Percentiles rank a stretch among this genome's conserved stretches.
phyloP scores from a whole-genome alignment of 306 rosid species.

The Pterocarpus macrocarpus region DNA sequence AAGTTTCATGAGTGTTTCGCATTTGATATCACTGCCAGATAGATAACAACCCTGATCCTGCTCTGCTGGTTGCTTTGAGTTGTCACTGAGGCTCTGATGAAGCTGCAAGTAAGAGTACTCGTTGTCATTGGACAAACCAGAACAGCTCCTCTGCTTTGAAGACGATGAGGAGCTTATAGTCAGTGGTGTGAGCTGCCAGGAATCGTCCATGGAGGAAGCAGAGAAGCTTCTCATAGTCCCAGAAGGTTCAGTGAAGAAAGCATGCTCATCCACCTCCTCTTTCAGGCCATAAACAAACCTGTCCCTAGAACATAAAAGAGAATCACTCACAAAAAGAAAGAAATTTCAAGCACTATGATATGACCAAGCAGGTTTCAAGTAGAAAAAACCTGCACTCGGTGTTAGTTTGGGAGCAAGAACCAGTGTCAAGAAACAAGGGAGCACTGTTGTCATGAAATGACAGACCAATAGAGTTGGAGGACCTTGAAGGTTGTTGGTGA shows the following conservation, averaged over 20 bases:
- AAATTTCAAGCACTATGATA: background rate
- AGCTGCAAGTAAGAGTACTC: slow-evolving; percentile 80
- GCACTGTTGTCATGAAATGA: slow-evolving; percentile 66
- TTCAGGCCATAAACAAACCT: slow-evolving; percentile 74
- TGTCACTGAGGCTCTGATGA: slow-evolving; percentile 59
- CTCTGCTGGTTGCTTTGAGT: slow-evolving; percentile 49
- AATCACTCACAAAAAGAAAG: background rate
- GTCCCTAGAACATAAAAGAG: slow-evolving; percentile 46
- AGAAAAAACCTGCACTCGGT: background rate
- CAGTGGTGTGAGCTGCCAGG: slow-evolving; percentile 89
- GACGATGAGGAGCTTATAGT: slow-evolving; percentile 83
- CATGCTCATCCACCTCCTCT: slow-evolving; percentile 85
- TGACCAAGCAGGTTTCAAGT: background rate
- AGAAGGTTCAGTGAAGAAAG: slow-evolving; percentile 91
- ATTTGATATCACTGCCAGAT: slow-evolving; percentile 45
- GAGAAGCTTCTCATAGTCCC: slow-evolving; percentile 78
- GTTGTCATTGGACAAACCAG: slow-evolving; percentile 58
- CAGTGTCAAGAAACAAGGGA: slow-evolving; percentile 76
- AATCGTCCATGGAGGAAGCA: slow-evolving; percentile 76
- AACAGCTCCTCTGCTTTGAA: slow-evolving; percentile 70
- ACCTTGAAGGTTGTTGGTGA: slow-evolving; percentile 52
- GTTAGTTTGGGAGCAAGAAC: slow-evolving; percentile 43
- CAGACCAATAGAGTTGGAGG: slow-evolving; percentile 56
- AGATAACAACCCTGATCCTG: slow-evolving; percentile 57
- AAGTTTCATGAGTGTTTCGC: slow-evolving; percentile 43